Conservation (phyloP, 768 basidiomycete species). For the Gelatoporia subvermispora region DNA sequence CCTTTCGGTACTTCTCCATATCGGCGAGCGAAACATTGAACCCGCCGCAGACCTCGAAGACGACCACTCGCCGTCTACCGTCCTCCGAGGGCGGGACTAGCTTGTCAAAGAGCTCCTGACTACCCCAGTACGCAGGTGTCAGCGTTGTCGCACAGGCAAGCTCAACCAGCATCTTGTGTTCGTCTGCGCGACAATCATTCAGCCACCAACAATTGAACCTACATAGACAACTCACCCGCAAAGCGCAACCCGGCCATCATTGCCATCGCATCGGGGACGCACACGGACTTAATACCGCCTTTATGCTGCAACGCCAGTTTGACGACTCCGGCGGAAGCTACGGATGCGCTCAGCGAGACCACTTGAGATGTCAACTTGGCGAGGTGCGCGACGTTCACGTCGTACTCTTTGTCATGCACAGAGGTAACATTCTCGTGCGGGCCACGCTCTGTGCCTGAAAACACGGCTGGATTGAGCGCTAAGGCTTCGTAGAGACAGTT, state of each 20-base stretch:
- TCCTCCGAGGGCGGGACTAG: constrained; percentile 35
- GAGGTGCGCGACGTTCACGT: constrained; percentile 55
- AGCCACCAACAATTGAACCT: not conserved
- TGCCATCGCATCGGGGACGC: constrained; percentile 61
- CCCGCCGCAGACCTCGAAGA: constrained; percentile 70
- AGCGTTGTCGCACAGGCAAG: constrained; percentile 71
- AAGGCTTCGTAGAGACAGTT: constrained; percentile 72
- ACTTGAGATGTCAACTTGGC: constrained; percentile 56
- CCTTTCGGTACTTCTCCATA: constrained; percentile 40
- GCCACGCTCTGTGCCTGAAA: constrained; percentile 32
- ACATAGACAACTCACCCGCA: constrained; percentile 41
- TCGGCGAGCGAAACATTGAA: constrained; percentile 61
- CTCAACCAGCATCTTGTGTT: constrained; percentile 72
- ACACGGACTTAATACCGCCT: constrained; percentile 54
- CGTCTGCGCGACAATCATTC: constrained; percentile 38
- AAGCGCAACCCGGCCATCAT: constrained; percentile 58
- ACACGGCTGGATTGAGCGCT: constrained; percentile 43
- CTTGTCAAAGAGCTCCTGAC: constrained; percentile 46
- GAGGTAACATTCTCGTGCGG: constrained; percentile 38
- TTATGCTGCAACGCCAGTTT: constrained; percentile 57
- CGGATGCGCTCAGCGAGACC: constrained; percentile 67
- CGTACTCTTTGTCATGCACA: constrained; percentile 35
- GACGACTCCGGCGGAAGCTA: constrained; percentile 55
- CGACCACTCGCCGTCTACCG: constrained; percentile 33
- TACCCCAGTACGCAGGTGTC: constrained; percentile 50